Conservation (phyloP, 2,329 filamentous ascomycete species). For the Thyridium curvatum region DNA sequence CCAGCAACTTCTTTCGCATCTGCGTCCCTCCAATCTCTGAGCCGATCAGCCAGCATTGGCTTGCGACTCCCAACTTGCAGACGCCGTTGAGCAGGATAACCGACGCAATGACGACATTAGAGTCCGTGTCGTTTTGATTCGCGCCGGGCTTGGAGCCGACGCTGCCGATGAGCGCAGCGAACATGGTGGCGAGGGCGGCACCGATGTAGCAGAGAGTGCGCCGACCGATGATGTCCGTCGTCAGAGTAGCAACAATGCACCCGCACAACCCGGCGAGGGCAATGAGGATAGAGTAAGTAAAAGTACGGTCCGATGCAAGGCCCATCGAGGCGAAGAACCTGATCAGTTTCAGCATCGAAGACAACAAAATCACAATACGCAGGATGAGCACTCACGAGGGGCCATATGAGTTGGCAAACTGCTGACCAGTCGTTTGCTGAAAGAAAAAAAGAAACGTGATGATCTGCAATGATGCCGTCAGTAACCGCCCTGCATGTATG, state of each 20-base stretch:
- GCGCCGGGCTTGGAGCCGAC: slow-evolving; percentile 6
- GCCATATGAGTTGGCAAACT: slow-evolving; percentile 13
- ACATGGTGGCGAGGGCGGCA: slow-evolving; percentile 4
- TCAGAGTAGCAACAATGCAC: slow-evolving; percentile 3
- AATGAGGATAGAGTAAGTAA: slow-evolving; percentile 1
- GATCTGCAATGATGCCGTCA: too few species aligned
- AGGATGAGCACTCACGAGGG: slow-evolving; percentile 5
- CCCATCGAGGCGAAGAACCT: not conserved
- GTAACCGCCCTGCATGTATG: too few species aligned
- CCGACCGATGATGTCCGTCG: slow-evolving; percentile 10
- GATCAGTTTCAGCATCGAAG: too few species aligned
- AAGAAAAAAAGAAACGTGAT: slow-evolving; percentile 10
- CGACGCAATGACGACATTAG: slow-evolving; percentile 6
- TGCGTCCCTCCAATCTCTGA: too few species aligned
- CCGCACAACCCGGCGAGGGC: not conserved
- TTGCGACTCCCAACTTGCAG: not conserved
- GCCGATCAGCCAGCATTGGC: too few species aligned
- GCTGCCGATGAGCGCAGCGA: slow-evolving; percentile 5
- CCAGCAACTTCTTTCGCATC: not conserved
- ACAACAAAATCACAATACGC: too few species aligned
- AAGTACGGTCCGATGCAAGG: too few species aligned
- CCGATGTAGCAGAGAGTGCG: slow-evolving; percentile 8
- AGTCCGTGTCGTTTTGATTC: slow-evolving; percentile 4
- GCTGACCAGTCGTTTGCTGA: slow-evolving; percentile 12
- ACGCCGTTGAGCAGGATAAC: slow-evolving; percentile 5